A percentile compares a stretch with the other conserved stretches of the same genome.
phyloP scores from a whole-genome alignment of 2,329 filamentous ascomycete genomes.

The Zymoseptoria pseudotritici region DNA sequence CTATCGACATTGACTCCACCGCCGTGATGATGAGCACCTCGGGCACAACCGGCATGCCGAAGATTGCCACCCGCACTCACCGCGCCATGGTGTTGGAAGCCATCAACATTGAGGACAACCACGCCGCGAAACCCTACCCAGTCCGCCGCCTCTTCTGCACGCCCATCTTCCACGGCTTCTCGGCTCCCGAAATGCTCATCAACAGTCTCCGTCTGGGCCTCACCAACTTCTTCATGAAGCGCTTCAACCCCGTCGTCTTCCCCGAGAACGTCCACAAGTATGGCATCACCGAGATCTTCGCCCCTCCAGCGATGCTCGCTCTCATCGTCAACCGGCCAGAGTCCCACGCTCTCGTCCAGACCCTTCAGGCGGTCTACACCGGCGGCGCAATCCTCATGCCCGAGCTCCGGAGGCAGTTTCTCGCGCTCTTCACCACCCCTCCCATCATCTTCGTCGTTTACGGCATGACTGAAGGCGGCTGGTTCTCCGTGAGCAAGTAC shows the following conservation, averaged over 20 bases:
- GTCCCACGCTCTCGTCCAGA: constrained; percentile 32
- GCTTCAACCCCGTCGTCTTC: constrained; percentile 36
- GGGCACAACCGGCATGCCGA: constrained; percentile 34
- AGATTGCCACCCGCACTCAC: constrained; percentile 35
- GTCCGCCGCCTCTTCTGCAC: constrained; percentile 42
- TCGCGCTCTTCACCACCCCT: constrained; percentile 33
- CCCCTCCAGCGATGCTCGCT: constrained; percentile 40
- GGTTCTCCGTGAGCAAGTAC: constrained; percentile 39
- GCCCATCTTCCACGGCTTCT: constrained; percentile 49
- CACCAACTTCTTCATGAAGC: constrained; percentile 41
- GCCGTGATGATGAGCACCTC: constrained; percentile 37
- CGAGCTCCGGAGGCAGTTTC: constrained; percentile 35
- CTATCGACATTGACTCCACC: constrained; percentile 26
- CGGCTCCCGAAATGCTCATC: constrained; percentile 40
- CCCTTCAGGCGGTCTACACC: constrained; percentile 39
- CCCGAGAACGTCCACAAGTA: constrained; percentile 32
- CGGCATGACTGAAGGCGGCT: constrained; percentile 47
- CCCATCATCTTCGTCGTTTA: constrained; percentile 44
- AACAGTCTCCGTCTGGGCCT: constrained; percentile 41
- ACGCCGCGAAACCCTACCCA: constrained; percentile 25
- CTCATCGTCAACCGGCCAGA: constrained; percentile 24
- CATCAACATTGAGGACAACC: constrained; percentile 26
- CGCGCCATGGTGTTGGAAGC: constrained; percentile 41
- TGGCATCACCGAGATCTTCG: constrained; percentile 42
- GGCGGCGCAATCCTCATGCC: constrained; percentile 45